phyloP scores from a whole-genome alignment of 768 basidiomycete species.

The Cytidiella melzeri region DNA sequence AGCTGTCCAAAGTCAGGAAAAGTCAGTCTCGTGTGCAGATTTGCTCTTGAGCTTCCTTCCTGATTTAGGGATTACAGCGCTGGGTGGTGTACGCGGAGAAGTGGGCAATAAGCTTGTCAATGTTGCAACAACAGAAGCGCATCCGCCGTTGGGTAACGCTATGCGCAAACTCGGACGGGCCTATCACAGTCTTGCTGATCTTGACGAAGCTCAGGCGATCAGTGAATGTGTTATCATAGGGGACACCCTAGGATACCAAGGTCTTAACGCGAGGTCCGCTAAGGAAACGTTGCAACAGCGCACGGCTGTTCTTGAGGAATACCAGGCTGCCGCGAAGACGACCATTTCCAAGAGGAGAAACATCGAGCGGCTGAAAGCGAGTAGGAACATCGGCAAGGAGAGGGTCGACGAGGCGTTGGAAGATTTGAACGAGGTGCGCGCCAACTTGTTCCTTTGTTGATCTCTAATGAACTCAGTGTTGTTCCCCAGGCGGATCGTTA shows the following conservation, averaged over 20 bases:
- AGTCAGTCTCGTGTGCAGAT: conserved; percentile 36
- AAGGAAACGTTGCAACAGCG: conserved; percentile 92
- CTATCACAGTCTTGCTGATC: conserved; percentile 83
- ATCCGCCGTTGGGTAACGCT: conserved; percentile 78
- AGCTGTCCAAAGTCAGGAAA: conserved; percentile 73
- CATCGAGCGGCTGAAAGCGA: conserved; percentile 84
- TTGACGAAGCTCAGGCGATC: conserved; percentile 86
- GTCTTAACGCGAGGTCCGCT: conserved; percentile 93
- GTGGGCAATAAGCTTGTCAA: conserved; percentile 92
- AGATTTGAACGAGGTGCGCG: conserved; percentile 81
- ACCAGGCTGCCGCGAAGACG: conserved; percentile 87
- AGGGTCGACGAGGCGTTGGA: conserved; percentile 88
- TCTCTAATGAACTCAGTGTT: background rate
- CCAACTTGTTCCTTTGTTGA: background rate
- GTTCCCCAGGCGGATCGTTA: conserved; percentile 75
- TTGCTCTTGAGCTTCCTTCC: background rate
- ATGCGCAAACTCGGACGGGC: conserved; percentile 80
- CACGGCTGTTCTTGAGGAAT: conserved; percentile 88
- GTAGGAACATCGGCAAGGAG: conserved; percentile 78
- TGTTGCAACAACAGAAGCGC: conserved; percentile 83
- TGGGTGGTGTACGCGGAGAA: conserved; percentile 75
- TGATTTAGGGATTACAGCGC: conserved; percentile 38
- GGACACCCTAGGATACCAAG: conserved; percentile 95
- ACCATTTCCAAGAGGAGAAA: conserved; percentile 90
- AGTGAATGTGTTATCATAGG: conserved; percentile 94